phyloP scores from a whole-genome alignment of 805 yeast species.

The Saccharomycopsis olivae region DNA sequence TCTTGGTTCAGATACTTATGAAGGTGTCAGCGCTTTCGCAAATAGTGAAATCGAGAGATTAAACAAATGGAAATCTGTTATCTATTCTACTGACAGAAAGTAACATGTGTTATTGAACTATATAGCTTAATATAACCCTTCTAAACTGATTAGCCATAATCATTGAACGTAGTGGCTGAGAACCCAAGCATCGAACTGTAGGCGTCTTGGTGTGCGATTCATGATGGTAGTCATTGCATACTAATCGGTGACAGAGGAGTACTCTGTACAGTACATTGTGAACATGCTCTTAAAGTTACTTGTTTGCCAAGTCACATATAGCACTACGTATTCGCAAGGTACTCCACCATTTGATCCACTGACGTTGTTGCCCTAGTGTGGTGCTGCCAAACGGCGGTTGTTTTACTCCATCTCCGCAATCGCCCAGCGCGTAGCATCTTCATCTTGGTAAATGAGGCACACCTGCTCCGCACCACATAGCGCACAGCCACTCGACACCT shows the following conservation, averaged over 20 bases:
- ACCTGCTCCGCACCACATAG: no score
- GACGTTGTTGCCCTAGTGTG: slow-evolving; percentile 46
- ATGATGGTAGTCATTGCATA: no score
- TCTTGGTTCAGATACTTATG: not conserved
- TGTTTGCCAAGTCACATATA: slow-evolving; percentile 29
- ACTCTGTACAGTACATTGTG: slow-evolving; percentile 79
- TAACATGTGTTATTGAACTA: no score
- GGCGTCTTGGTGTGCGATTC: no score
- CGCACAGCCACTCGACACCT: slow-evolving; percentile 98
- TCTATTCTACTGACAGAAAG: no score
- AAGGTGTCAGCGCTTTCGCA: not conserved
- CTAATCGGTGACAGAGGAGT: slow-evolving; percentile 45
- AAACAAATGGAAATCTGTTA: not conserved
- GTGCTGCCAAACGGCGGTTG: slow-evolving; percentile 52
- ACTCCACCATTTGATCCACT: slow-evolving; percentile 81
- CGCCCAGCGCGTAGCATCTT: slow-evolving; percentile 89
- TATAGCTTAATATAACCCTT: no score
- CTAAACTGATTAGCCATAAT: no score
- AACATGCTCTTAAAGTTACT: slow-evolving; percentile 44
- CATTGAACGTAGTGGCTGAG: no score
- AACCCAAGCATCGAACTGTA: no score
- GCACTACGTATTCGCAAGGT: slow-evolving; percentile 33
- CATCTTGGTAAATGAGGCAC: no score
- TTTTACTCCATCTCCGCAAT: slow-evolving; percentile 96
- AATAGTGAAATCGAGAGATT: not conserved